A percentile compares a stretch with the other conserved stretches of the same genome.
Evolutionary conservation across 768 basidiomycete species (phyloP).

Genomic region (Hebeloma cylindrosporum): DNA sequence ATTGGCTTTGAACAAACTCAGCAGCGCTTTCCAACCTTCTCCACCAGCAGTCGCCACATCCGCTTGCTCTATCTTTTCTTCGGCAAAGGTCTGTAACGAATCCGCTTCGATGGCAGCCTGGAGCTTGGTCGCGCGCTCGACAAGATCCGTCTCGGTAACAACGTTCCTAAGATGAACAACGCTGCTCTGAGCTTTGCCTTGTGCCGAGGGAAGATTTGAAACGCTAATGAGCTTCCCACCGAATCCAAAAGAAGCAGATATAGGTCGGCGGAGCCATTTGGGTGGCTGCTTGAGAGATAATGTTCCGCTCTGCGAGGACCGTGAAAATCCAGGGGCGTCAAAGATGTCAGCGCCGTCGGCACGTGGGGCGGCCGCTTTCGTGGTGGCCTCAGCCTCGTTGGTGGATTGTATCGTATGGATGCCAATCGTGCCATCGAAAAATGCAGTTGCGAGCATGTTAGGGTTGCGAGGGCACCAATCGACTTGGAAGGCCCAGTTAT

Average conservation of each 20-base stretch:
- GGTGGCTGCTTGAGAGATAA: slow-evolving; percentile 93
- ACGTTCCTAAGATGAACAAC: slow-evolving; percentile 79
- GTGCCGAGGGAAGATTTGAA: slow-evolving; percentile 68
- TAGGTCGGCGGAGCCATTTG: slow-evolving; percentile 90
- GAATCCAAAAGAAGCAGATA: slow-evolving; percentile 83
- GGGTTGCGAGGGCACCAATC: slow-evolving; percentile 91
- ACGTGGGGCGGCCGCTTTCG: slow-evolving; percentile 45
- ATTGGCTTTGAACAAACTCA: slow-evolving; percentile 84
- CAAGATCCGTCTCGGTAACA: slow-evolving; percentile 71
- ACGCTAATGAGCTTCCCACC: slow-evolving; percentile 85
- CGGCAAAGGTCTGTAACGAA: slow-evolving; percentile 65
- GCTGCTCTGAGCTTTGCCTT: slow-evolving; percentile 81
- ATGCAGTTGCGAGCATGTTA: slow-evolving; percentile 87
- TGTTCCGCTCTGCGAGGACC: slow-evolving; percentile 49
- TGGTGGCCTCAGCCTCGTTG: slow-evolving; percentile 44
- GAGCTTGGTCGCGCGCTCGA: slow-evolving; percentile 71
- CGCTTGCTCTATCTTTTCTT: slow-evolving; percentile 46
- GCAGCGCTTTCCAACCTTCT: slow-evolving; percentile 84
- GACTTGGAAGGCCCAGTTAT: slow-evolving; percentile 98
- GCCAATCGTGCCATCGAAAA: slow-evolving; percentile 92
- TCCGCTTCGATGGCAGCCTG: slow-evolving; percentile 60
- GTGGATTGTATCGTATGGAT: slow-evolving; percentile 93
- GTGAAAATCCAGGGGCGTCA: slow-evolving; percentile 57
- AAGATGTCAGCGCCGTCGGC: slow-evolving; percentile 77
- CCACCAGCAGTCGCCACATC: slow-evolving; percentile 32